phyloP scores from a whole-genome alignment of 495 filamentous ascomycete species.

The Trichoderma asperelloides region DNA sequence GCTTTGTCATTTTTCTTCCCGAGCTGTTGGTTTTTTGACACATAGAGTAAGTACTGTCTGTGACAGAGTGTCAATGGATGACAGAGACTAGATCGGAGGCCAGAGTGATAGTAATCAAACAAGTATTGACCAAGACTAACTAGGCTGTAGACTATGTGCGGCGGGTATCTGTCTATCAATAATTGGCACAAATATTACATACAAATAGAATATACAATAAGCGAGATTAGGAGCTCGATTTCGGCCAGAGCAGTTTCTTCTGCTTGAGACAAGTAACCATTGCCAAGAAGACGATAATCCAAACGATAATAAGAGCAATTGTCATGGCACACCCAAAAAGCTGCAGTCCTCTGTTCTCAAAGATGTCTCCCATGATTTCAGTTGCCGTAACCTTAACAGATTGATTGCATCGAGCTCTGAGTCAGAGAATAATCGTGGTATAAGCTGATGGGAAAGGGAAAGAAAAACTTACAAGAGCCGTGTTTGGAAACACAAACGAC shows the following conservation, averaged over 20 bases:
- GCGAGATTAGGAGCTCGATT: not conserved
- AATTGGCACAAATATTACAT: too few species aligned
- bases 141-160: too few species aligned
- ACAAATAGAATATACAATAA: not conserved
- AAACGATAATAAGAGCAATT: constrained; percentile 50
- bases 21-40: too few species aligned
- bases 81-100: too few species aligned
- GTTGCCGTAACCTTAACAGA: constrained; percentile 46
- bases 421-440: too few species aligned
- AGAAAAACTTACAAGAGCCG: constrained; percentile 41
- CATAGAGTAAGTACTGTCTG: too few species aligned
- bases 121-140: too few species aligned
- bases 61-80: too few species aligned
- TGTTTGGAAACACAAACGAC: constrained; percentile 83
- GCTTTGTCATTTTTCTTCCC: not conserved
- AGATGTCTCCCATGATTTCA: constrained; percentile 52
- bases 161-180: too few species aligned
- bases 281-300: constrained; percentile 53
- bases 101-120: too few species aligned
- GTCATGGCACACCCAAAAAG: constrained; percentile 56
- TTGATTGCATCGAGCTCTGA: not conserved
- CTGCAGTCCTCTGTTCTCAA: constrained; percentile 48
- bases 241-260: constrained; percentile 38
- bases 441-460: not conserved
- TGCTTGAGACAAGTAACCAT: constrained; percentile 56